These are phyloP conservation scores for Mallotus nudiflorus DNA, from an alignment of 345 rosid genomes.

Conservation along the genomic window DNA sequence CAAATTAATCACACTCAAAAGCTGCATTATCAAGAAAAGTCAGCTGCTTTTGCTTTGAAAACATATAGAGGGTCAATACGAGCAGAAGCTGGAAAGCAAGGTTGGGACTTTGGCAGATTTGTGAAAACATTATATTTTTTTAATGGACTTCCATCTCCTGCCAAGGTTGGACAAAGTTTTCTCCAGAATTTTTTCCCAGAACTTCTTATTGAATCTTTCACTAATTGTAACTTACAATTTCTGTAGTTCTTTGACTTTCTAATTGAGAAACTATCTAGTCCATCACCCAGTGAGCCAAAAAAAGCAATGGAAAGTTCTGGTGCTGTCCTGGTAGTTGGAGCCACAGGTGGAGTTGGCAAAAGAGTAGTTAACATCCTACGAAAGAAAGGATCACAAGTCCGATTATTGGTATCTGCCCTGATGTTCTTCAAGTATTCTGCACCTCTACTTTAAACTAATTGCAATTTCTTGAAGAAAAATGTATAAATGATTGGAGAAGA, in stretches of 20 bases:
- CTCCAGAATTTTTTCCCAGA: background rate
- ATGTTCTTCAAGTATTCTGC: background rate
- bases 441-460: background rate
- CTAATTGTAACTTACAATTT: constrained; percentile 27
- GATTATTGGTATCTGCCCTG: constrained; percentile 58
- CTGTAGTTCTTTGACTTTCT: constrained; percentile 66
- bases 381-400: constrained; percentile 67
- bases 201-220: background rate
- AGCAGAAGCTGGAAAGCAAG: constrained; percentile 50
- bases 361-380: constrained; percentile 68
- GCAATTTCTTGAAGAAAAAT: background rate
- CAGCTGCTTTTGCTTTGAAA: constrained; percentile 28
- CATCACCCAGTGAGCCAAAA: constrained; percentile 42
- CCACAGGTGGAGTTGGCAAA: constrained; percentile 97
- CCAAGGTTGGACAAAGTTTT: constrained; percentile 48
- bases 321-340: constrained; percentile 78
- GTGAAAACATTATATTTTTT: constrained; percentile 78
- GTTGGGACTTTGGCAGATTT: constrained; percentile 94
- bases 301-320: constrained; percentile 56
- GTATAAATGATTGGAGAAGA: background rate
- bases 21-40: constrained; percentile 30
- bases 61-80: constrained; percentile 35
- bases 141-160: constrained; percentile 80
- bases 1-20: constrained; percentile 44
- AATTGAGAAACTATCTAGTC: constrained; percentile 57